phyloP scores from a whole-genome alignment of 169 alveolate species.

The Fabrea salina region DNA sequence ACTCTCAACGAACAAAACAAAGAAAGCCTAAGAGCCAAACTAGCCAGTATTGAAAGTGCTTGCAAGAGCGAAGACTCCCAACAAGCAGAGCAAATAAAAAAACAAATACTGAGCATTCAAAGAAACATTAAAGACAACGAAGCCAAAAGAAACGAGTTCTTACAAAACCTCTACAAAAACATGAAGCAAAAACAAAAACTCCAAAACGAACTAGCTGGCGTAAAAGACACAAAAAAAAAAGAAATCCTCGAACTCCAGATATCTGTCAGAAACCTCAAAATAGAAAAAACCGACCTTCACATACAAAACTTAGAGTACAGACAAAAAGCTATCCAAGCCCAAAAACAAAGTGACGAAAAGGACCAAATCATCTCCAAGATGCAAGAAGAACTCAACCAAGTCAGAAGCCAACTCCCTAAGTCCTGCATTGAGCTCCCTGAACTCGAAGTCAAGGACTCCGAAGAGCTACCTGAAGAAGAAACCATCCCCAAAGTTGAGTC shows the following conservation, averaged over 20 bases:
- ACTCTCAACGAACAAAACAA: conserved; percentile 4
- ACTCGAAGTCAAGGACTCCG: too few species aligned
- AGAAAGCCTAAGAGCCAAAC: background rate
- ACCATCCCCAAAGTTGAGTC: too few species aligned
- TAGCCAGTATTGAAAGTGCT: background rate
- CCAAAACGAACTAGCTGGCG: background rate
- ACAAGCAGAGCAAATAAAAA: background rate
- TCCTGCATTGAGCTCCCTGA: too few species aligned
- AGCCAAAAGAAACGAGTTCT: background rate
- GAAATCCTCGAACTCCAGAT: conserved; percentile 19
- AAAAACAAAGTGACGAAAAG: conserved; percentile 20
- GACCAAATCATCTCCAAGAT: conserved; percentile 1
- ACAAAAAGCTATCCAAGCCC: conserved; percentile 2
- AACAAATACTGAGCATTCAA: background rate
- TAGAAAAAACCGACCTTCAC: background rate
- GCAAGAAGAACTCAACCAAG: background rate
- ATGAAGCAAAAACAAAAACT: background rate
- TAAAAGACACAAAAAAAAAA: conserved; percentile 5
- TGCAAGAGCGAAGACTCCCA: background rate
- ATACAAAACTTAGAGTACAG: background rate
- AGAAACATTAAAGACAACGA: conserved; percentile 25
- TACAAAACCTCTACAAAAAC: background rate
- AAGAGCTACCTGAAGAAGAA: too few species aligned
- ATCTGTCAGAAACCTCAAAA: conserved; percentile 1
- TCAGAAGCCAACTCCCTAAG: conserved; percentile 10